phyloP scores from a whole-genome alignment of 2,329 filamentous ascomycete genomes.

The Ophiostoma australiae region DNA sequence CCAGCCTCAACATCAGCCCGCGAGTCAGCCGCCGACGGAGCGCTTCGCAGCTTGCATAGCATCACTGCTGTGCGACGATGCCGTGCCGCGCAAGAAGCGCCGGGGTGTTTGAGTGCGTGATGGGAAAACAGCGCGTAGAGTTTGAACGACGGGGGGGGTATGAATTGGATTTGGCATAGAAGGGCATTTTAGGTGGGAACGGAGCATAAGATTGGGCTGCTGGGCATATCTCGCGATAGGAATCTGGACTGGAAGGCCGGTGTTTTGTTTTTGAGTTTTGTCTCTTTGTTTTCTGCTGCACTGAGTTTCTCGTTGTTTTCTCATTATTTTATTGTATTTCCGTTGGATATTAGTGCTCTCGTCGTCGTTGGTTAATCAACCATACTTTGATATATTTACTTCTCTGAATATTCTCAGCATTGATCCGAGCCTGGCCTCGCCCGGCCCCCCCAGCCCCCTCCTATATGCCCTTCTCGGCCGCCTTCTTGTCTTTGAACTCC shows the following conservation, averaged over 20 bases:
- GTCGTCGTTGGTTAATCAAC: not conserved
- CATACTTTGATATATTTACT: not conserved
- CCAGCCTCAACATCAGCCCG: not conserved
- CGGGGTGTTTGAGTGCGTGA: not conserved
- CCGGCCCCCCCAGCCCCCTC: too few relatives aligned
- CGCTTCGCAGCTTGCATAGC: constrained; percentile 16
- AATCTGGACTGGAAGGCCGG: not conserved
- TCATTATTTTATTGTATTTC: not conserved
- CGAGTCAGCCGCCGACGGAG: not conserved
- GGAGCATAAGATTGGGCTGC: not conserved
- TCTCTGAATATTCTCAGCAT: not conserved
- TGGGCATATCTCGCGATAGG: constrained; percentile 7
- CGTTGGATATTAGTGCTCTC: not conserved
- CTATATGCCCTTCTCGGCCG: constrained; percentile 40
- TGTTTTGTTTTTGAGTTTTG: not conserved
- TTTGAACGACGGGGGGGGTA: not conserved
- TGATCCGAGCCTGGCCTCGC: too few relatives aligned
- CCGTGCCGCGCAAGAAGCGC: constrained; percentile 16
- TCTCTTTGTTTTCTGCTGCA: not conserved
- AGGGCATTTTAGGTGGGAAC: not conserved
- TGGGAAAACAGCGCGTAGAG: too few relatives aligned
- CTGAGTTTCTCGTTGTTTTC: not conserved
- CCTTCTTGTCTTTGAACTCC: constrained; percentile 75
- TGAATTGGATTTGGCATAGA: not conserved
- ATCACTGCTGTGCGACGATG: constrained; percentile 20